Evolutionary conservation across 148 eudicot genomes (phyloP).

Genomic region (Amaranthus palmeri): DNA sequence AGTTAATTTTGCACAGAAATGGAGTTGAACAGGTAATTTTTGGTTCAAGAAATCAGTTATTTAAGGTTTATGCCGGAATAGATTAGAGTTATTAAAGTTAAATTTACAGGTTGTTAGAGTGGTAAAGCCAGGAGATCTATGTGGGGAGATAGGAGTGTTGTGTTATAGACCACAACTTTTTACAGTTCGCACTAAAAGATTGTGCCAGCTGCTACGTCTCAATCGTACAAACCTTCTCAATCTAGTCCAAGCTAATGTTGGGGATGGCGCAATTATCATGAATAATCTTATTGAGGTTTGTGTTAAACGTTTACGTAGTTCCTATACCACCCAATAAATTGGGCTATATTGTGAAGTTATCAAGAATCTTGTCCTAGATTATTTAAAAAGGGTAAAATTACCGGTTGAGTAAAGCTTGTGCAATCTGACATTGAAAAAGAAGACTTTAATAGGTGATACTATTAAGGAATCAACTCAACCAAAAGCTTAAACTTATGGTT

Average conservation of each 20-base stretch:
- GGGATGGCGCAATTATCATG: constrained; percentile 76
- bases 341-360: too few species aligned
- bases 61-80: too few species aligned
- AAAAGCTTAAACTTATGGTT: too few species aligned
- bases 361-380: not conserved
- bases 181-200: constrained; percentile 66
- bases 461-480: too few species aligned
- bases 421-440: too few species aligned
- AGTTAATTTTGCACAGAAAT: constrained; percentile 43
- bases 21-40: constrained; percentile 53
- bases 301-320: not conserved
- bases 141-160: constrained; percentile 81
- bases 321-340: too few species aligned
- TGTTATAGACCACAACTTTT: constrained; percentile 79
- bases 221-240: constrained; percentile 59
- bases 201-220: constrained; percentile 64
- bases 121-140: constrained; percentile 50
- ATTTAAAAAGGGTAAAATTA: too few species aligned
- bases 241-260: constrained; percentile 68
- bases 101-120: constrained; percentile 45
- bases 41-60: too few species aligned
- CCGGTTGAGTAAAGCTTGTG: too few species aligned
- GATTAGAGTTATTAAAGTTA: not conserved
- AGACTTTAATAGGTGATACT: too few species aligned
- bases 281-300: constrained; percentile 72